phyloP scores from a whole-genome alignment of 441 rosid species.

The Mallotus japonicus region DNA sequence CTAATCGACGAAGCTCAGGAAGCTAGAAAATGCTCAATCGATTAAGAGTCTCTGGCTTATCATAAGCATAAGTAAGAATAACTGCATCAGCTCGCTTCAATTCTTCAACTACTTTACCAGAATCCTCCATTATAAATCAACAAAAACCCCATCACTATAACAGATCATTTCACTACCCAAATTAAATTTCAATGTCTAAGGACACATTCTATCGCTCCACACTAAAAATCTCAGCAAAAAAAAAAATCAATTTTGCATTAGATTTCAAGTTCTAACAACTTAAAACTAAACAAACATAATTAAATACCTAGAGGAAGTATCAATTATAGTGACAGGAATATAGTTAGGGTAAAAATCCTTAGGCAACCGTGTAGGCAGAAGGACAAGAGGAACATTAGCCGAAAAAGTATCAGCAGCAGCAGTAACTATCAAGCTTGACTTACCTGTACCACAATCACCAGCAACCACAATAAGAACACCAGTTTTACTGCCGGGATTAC shows the following conservation, averaged over 20 bases:
- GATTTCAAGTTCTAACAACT: not conserved
- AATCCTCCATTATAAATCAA: slow-evolving; percentile 53
- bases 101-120: slow-evolving; percentile 59
- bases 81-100: slow-evolving; percentile 74
- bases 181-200: not conserved
- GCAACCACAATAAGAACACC: slow-evolving; percentile 82
- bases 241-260: not conserved
- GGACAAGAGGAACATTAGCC: slow-evolving; percentile 62
- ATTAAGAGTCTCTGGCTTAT: slow-evolving; percentile 55
- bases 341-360: slow-evolving; percentile 80
- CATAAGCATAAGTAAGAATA: slow-evolving; percentile 78
- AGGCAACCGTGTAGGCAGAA: slow-evolving; percentile 78
- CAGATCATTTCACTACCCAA: not conserved
- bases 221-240: not conserved
- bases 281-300: not conserved
- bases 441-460: slow-evolving; percentile 91
- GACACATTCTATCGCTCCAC: not conserved
- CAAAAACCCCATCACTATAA: not conserved
- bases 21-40: slow-evolving; percentile 78
- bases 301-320: slow-evolving; percentile 70
- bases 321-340: slow-evolving; percentile 69
- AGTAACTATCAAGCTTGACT: slow-evolving; percentile 86
- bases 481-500: slow-evolving; percentile 35
- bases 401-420: slow-evolving; percentile 74
- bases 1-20: slow-evolving; percentile 73